Evolutionary conservation across 805 yeast genomes (phyloP).

Genomic region (Saturnispora saitoi): DNA sequence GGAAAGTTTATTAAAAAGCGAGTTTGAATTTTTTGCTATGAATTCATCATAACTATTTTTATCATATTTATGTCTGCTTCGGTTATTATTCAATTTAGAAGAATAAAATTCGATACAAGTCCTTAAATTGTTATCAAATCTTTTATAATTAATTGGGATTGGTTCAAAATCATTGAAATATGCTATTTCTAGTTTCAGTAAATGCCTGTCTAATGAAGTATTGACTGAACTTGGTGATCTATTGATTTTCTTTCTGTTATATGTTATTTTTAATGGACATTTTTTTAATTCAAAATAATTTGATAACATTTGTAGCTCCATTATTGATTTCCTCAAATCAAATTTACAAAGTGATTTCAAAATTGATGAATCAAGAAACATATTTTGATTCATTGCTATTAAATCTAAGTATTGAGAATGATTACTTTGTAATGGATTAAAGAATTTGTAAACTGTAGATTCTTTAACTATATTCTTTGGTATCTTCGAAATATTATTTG

Average conservation of each 20-base stretch:
- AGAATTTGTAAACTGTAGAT: slow-evolving; percentile 22
- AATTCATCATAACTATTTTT: slow-evolving; percentile 17
- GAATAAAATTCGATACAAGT: slow-evolving; percentile 22
- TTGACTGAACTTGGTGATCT: background rate
- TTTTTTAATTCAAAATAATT: slow-evolving; percentile 12
- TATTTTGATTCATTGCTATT: slow-evolving; percentile 23
- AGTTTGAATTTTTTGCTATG: slow-evolving; percentile 17
- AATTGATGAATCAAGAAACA: slow-evolving; percentile 16
- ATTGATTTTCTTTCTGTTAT: background rate
- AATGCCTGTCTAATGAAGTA: background rate
- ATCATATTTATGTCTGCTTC: slow-evolving; percentile 20
- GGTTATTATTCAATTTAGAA: slow-evolving; percentile 19
- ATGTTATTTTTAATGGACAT: background rate
- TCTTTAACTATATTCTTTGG: slow-evolving; percentile 25
- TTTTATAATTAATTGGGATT: background rate
- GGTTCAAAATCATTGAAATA: background rate
- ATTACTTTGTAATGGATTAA: slow-evolving; percentile 3
- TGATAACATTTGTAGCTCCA: slow-evolving; percentile 26
- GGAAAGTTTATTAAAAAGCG: slow-evolving; percentile 17
- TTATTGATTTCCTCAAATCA: slow-evolving; percentile 24
- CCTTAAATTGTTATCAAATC: background rate
- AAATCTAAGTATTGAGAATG: slow-evolving; percentile 21
- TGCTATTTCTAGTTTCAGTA: background rate
- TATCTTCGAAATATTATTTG: slow-evolving; percentile 20
- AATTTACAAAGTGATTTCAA: slow-evolving; percentile 12